phyloP scores from a whole-genome alignment of 2,329 filamentous ascomycete species.

The Ascocoryne sarcoides region DNA sequence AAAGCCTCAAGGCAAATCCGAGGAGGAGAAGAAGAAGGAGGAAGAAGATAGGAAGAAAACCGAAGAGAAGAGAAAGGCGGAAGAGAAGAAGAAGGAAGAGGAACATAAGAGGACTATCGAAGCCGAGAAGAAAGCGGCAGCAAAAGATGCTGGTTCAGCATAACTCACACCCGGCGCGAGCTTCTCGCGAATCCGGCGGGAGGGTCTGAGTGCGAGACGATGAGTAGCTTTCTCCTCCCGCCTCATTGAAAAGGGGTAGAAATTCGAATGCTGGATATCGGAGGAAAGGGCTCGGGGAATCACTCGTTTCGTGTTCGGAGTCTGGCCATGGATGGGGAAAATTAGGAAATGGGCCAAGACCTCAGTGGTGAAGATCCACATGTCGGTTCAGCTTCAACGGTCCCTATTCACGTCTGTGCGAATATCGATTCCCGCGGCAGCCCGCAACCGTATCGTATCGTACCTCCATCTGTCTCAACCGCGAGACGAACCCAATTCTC shows the following conservation, averaged over 20 bases:
- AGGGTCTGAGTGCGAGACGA: not conserved
- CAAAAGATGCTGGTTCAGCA: not conserved
- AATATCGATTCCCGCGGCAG: too few relatives aligned
- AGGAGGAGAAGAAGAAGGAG: slow-evolving; percentile 17
- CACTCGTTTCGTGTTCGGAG: not conserved
- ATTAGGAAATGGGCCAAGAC: too few relatives aligned
- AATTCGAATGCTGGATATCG: not conserved
- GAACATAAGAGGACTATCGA: slow-evolving; percentile 9
- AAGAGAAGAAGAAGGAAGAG: slow-evolving; percentile 7
- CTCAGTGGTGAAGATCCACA: too few relatives aligned
- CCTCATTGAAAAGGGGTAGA: not conserved
- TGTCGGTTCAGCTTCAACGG: too few relatives aligned
- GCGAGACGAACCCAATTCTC: too few relatives aligned
- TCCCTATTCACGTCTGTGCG: too few relatives aligned
- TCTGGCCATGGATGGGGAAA: too few relatives aligned
- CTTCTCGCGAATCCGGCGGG: not conserved
- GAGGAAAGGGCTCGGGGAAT: not conserved
- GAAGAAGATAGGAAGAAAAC: slow-evolving; percentile 24
- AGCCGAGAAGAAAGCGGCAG: not conserved
- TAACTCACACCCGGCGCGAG: not conserved
- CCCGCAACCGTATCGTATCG: too few relatives aligned
- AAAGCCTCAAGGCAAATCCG: slow-evolving; percentile 3
- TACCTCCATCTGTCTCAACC: too few relatives aligned
- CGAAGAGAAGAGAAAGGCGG: slow-evolving; percentile 35
- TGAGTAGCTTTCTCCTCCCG: not conserved